Evolutionary conservation across 1,284 basidiomycete genomes (phyloP).

Genomic region (Rhodotorula sp.): DNA sequence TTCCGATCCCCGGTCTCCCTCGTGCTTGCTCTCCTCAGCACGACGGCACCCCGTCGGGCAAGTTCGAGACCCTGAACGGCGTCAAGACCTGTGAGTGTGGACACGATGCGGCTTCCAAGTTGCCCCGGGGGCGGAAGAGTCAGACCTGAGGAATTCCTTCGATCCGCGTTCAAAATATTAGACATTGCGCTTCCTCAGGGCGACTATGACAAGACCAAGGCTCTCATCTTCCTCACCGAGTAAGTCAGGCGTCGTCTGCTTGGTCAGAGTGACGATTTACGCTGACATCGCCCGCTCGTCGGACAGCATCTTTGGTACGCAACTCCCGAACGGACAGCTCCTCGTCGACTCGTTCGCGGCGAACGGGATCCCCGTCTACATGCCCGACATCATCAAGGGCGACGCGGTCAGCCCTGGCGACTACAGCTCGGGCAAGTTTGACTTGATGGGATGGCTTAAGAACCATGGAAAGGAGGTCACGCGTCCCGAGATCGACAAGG

Average conservation of each 20-base stretch:
- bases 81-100: constrained; percentile 22
- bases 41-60: constrained; percentile 29
- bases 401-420: constrained; percentile 57
- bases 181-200: constrained; percentile 31
- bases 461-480: constrained; percentile 56
- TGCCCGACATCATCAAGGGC: constrained; percentile 61
- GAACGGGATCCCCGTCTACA: constrained; percentile 66
- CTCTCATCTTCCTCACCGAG: constrained; percentile 47
- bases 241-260: constrained; percentile 14
- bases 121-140: too few species aligned
- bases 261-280: not conserved
- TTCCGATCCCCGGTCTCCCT: not conserved
- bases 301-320: constrained; percentile 34
- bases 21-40: constrained; percentile 14
- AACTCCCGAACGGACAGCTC: constrained; percentile 31
- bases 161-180: not conserved
- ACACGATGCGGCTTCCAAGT: not conserved
- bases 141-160: too few species aligned
- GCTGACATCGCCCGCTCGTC: not conserved
- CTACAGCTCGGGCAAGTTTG: constrained; percentile 51
- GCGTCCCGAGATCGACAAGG: constrained; percentile 60
- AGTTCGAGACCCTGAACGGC: constrained; percentile 16
- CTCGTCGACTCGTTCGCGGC: constrained; percentile 67
- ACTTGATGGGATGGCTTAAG: constrained; percentile 27
- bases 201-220: constrained; percentile 43